Conservation (phyloP, 345 rosid genomes). For the Boechera stricta region DNA sequence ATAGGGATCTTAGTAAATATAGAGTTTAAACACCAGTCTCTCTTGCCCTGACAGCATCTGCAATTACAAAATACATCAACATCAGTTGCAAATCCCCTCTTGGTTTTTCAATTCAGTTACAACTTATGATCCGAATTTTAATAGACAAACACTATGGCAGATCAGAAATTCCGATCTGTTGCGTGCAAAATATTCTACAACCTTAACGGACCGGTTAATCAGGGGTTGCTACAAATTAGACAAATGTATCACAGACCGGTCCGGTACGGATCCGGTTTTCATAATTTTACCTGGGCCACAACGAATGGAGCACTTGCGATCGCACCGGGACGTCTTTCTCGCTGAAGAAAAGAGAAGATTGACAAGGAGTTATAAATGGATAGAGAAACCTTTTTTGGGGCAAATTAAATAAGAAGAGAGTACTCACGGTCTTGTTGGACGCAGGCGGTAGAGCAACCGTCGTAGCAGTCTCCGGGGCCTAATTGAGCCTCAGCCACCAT, state of each 20-base stretch:
- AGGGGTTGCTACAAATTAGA: background rate
- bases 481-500: slow-evolving; percentile 44
- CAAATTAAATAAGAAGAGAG: background rate
- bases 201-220: slow-evolving; percentile 5
- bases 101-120: background rate
- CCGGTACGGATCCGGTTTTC: slow-evolving; percentile 8
- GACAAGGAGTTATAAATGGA: background rate
- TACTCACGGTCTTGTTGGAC: slow-evolving; percentile 51
- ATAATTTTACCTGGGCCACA: slow-evolving; percentile 53
- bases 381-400: background rate
- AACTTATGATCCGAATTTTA: no score
- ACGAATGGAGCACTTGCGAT: slow-evolving; percentile 58
- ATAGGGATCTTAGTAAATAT: slow-evolving; percentile 2
- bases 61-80: slow-evolving; percentile 1
- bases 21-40: slow-evolving; percentile 31
- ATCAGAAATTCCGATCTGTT: background rate
- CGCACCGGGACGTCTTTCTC: slow-evolving; percentile 58
- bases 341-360: slow-evolving; percentile 40
- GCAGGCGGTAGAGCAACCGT: slow-evolving; percentile 61
- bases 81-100: slow-evolving; percentile 13
- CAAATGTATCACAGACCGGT: slow-evolving; percentile 6
- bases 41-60: slow-evolving; percentile 32
- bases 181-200: background rate
- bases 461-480: slow-evolving; percentile 54
- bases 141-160: background rate